Conservation (phyloP, 148 eudicot genomes). For the Chenopodium quinoa region DNA sequence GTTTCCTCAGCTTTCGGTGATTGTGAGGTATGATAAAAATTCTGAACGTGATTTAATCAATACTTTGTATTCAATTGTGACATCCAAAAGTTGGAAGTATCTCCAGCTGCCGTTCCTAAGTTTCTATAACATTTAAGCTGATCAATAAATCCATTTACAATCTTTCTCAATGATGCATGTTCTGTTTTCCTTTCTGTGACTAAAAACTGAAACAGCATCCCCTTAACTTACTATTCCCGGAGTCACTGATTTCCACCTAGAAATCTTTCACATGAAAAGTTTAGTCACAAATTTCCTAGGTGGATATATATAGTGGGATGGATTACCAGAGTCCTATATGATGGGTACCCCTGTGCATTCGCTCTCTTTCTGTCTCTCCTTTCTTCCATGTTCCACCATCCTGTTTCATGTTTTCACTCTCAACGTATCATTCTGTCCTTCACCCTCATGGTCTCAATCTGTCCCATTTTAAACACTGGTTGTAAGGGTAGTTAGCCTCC, state of each 20-base stretch:
- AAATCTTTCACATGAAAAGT: background rate
- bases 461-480: background rate
- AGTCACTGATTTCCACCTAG: background rate
- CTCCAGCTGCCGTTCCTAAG: background rate
- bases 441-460: background rate
- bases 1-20: conserved; percentile 45
- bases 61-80: background rate
- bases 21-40: conserved; percentile 58
- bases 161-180: background rate
- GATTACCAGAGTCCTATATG: background rate
- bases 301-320: background rate
- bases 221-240: background rate
- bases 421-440: too few relatives aligned
- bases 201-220: background rate
- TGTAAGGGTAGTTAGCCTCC: background rate
- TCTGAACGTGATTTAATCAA: background rate
- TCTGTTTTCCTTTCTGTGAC: background rate
- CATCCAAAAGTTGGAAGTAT: background rate
- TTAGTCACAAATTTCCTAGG: background rate
- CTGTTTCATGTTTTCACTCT: background rate
- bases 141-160: background rate
- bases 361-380: background rate
- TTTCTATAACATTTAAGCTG: background rate
- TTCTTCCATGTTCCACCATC: too few relatives aligned
- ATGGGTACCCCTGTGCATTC: background rate